Percentiles rank a stretch among this genome's conserved stretches.
These are phyloP conservation scores for Chaetomium globosum DNA, from an alignment of 2,329 filamentous ascomycete species.

Conservation along the genomic window DNA sequence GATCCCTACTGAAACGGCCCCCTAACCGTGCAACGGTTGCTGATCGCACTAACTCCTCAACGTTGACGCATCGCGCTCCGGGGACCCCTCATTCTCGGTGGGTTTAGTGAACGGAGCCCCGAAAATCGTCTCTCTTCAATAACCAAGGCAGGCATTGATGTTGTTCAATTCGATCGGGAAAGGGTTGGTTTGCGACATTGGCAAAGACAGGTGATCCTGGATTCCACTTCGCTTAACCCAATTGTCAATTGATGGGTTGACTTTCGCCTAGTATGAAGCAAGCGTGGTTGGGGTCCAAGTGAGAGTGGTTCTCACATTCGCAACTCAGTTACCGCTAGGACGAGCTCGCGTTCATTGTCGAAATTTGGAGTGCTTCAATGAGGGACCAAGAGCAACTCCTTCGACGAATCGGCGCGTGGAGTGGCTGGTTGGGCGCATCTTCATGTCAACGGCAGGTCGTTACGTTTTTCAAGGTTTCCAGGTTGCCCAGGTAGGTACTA, in stretches of 20 bases:
- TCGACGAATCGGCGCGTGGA: not conserved
- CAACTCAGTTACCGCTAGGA: constrained; percentile 7
- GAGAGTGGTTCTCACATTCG: constrained; percentile 6
- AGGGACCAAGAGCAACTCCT: not conserved
- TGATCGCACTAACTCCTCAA: constrained; percentile 2
- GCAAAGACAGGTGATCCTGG: not conserved
- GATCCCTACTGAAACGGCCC: not conserved
- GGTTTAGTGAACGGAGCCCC: not conserved
- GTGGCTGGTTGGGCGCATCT: not conserved
- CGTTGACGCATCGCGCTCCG: not conserved
- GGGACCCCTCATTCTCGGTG: not conserved
- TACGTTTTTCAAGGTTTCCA: not conserved
- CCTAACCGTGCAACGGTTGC: not conserved
- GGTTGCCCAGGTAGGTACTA: not conserved
- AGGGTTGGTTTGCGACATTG: not conserved
- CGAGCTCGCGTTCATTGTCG: not conserved
- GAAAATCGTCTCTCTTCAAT: not conserved
- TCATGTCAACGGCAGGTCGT: not conserved
- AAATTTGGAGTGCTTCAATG: not conserved
- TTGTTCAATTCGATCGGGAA: not conserved
- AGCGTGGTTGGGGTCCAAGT: constrained; percentile 3
- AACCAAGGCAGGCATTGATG: not conserved
- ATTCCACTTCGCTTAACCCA: not conserved
- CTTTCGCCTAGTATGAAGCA: not conserved
- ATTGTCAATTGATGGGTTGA: not conserved